Conservation (phyloP, 495 filamentous ascomycete genomes). For the Hypoxylon subgilvum region DNA sequence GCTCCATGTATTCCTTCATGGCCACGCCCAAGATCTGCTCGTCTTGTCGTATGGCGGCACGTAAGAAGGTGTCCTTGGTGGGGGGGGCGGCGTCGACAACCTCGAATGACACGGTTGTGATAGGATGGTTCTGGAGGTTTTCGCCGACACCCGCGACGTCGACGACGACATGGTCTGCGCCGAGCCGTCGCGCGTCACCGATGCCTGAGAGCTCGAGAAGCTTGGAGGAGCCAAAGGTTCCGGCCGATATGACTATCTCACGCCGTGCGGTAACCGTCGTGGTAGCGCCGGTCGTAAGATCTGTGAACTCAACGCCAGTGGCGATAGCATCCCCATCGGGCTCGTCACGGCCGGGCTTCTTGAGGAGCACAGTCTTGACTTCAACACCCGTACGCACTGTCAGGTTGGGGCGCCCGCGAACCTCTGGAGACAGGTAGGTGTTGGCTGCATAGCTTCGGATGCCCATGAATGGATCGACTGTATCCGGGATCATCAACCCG, state of each 20-base stretch:
- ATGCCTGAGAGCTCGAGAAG: constrained; percentile 64
- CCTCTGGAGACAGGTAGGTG: constrained; percentile 39
- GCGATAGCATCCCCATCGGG: constrained; percentile 31
- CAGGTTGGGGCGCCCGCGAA: constrained; percentile 46
- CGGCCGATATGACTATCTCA: constrained; percentile 60
- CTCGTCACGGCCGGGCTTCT: constrained; percentile 37
- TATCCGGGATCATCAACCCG: constrained; percentile 36
- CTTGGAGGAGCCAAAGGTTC: constrained; percentile 58
- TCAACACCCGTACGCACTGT: constrained; percentile 43
- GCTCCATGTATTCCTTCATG: no score
- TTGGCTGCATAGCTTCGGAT: constrained; percentile 37
- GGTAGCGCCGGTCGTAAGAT: constrained; percentile 50
- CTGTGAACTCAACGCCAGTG: constrained; percentile 54
- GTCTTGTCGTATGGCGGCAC: background rate
- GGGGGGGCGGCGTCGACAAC: background rate
- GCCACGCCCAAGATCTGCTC: no score
- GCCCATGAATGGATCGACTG: constrained; percentile 44
- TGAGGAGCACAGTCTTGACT: constrained; percentile 51
- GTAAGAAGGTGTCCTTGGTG: background rate
- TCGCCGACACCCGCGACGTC: no score
- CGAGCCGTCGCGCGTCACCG: no score
- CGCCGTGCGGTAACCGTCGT: constrained; percentile 52
- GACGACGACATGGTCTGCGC: no score
- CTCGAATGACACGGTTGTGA: constrained; percentile 20
- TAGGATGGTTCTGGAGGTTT: constrained; percentile 49